Evolutionary conservation across 108 stramenopile species (phyloP).

Genomic region (Pseudonitzschia multistriata): DNA sequence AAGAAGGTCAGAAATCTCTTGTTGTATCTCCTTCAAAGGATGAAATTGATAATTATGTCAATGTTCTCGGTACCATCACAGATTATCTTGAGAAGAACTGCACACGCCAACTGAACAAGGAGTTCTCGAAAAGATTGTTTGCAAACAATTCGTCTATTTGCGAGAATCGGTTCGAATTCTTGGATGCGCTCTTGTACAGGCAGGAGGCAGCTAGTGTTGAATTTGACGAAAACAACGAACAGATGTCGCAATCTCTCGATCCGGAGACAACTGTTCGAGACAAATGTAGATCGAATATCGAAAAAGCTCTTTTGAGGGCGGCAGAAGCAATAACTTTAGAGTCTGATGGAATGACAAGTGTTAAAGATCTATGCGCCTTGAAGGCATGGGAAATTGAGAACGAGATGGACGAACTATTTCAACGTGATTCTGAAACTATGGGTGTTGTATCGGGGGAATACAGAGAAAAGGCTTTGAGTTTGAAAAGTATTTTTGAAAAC

Average conservation of each 20-base stretch:
- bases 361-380: slow-evolving; percentile 43
- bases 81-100: slow-evolving; percentile 24
- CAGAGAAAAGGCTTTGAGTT: slow-evolving; percentile 50
- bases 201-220: slow-evolving; percentile 3
- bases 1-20: slow-evolving; percentile 40
- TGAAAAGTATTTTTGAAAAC: slow-evolving; percentile 54
- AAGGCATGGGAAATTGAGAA: slow-evolving; percentile 67
- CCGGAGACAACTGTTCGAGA: slow-evolving; percentile 31
- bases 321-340: slow-evolving; percentile 45
- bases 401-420: slow-evolving; percentile 46
- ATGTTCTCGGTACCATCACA: slow-evolving; percentile 17
- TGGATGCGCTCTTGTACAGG: slow-evolving; percentile 58
- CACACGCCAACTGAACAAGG: slow-evolving; percentile 7
- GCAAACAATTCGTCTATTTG: slow-evolving; percentile 27
- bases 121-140: slow-evolving; percentile 26
- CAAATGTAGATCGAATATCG: slow-evolving; percentile 42
- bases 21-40: slow-evolving; percentile 46
- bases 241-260: not conserved
- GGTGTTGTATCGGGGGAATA: slow-evolving; percentile 36
- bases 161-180: slow-evolving; percentile 40
- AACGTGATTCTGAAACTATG: slow-evolving; percentile 20
- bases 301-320: slow-evolving; percentile 44
- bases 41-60: slow-evolving; percentile 23
- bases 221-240: slow-evolving; percentile 1
- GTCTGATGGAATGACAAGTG: slow-evolving; percentile 3